Base-by-base conservation (phyloP, 116 monocot species). In the Papilionanthe hybrid region DNA sequence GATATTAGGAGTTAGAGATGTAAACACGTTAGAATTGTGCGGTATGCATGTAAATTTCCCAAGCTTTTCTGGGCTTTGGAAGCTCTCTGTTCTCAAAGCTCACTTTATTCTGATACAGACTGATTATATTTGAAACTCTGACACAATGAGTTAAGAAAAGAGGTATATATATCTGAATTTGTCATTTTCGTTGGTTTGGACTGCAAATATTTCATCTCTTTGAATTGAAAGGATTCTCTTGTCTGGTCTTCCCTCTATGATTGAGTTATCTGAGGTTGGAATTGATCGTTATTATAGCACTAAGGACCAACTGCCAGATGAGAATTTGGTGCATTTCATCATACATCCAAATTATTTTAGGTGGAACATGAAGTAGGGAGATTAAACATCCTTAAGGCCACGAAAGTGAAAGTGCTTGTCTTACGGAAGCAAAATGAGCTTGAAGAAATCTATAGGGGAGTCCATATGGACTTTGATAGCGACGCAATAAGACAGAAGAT, bases 371-470 rank as follows among this genome's bases (percentile, higher is more conserved):
- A 99, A 85, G 87, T 93, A 48, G 82, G 82, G 55, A 89, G 85
- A 49, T 78, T 99, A 78, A 91, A 93, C 88, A 75, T 81, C 68
- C 79, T 95, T 45, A 99, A 94, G 87, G 87, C 85, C 57, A 90
- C 78, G 75, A 94, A 93, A 75, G 90, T 91, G 87, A 93, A 90
- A 84, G 98, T 95, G 77, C 83, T 95, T 48, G 79, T 93, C 0
- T 80, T 93, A 78, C 94, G 93, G 84, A 94, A 90, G 87, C 91
- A 94, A 78, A 83, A 55, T 79, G 95, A 94, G 76, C 93, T 99
- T 72, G 95, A 99, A 78, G 87, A 87, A 78, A 99, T 99, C 28
- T 95, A 86, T 79, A 87, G 49, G 81, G 83, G 81, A 72, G 95
- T 90, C 69, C 93, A 91, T 73, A 93, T 94, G 87, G 88, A 92